Evolutionary conservation across 2,329 filamentous ascomycete species (phyloP).

Genomic region (Penicillium sp.): DNA sequence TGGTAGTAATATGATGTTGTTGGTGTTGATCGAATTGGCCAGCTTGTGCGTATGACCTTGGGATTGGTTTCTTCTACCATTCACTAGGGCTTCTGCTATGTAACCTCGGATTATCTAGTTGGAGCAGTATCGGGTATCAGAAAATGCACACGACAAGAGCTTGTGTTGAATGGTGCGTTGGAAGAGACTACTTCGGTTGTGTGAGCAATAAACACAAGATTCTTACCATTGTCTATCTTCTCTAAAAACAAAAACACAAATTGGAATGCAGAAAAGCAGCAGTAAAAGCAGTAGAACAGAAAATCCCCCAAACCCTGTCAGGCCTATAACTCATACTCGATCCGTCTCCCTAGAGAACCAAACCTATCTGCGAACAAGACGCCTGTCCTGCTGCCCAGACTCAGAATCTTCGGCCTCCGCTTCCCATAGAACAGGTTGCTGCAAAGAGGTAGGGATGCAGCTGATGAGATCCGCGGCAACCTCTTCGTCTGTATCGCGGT

Average conservation of each 20-base stretch:
- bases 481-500: neutral
- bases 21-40: neutral
- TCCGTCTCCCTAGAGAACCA: neutral
- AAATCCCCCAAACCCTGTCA: too few species aligned
- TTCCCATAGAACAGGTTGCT: neutral
- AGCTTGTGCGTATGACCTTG: neutral
- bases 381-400: neutral
- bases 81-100: neutral
- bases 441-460: neutral
- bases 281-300: neutral
- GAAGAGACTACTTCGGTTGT: neutral
- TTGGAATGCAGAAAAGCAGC: neutral
- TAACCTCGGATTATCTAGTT: neutral
- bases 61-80: neutral
- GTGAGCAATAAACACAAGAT: neutral
- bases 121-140: neutral
- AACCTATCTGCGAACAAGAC: neutral
- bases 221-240: neutral
- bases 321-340: neutral
- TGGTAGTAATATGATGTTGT: constrained; percentile 3
- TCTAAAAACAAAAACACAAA: neutral
- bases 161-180: neutral
- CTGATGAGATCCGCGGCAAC: constrained; percentile 1
- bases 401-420: neutral
- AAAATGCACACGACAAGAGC: neutral